These are phyloP conservation scores for Mucor irregularis DNA, from an alignment of 371 early-diverging fungal genomes.

Conservation along the genomic window DNA sequence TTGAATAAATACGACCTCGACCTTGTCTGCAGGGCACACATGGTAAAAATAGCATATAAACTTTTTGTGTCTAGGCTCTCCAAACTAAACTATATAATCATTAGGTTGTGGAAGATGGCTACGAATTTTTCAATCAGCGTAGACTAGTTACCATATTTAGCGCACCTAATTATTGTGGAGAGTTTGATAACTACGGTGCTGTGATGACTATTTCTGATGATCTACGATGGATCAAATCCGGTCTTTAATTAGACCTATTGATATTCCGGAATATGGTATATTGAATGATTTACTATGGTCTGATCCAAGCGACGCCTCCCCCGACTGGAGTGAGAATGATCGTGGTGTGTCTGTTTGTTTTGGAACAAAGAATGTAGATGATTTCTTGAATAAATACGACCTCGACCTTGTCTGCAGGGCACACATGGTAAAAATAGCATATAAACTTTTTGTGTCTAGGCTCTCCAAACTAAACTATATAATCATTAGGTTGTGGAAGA, in stretches of 20 bases:
- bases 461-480: too few species aligned
- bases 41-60: too few species aligned
- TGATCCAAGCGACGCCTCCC: slow-evolving; percentile 71
- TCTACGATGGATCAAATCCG: slow-evolving; percentile 90
- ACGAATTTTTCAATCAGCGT: slow-evolving; percentile 97
- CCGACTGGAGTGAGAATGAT: slow-evolving; percentile 96
- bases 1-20: slow-evolving; percentile 86
- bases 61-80: too few species aligned
- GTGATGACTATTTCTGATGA: slow-evolving; percentile 92
- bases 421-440: slow-evolving; percentile 91
- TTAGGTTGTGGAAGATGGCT: slow-evolving; percentile 97
- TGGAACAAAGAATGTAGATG: slow-evolving; percentile 82
- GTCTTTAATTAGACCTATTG: slow-evolving; percentile 82
- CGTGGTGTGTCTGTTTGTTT: slow-evolving; percentile 96
- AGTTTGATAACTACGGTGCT: slow-evolving; percentile 94
- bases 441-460: too few species aligned
- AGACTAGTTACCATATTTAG: slow-evolving; percentile 96
- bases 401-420: slow-evolving; percentile 96
- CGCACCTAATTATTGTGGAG: slow-evolving; percentile 99
- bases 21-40: slow-evolving; percentile 96
- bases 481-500: slow-evolving; percentile 87
- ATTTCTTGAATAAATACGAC: slow-evolving; percentile 84
- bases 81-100: neutral
- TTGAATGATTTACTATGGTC: slow-evolving; percentile 90
- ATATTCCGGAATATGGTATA: slow-evolving; percentile 93